phyloP scores from a whole-genome alignment of 192 early-diverging fungal genomes.

The Coemansia sp. region DNA sequence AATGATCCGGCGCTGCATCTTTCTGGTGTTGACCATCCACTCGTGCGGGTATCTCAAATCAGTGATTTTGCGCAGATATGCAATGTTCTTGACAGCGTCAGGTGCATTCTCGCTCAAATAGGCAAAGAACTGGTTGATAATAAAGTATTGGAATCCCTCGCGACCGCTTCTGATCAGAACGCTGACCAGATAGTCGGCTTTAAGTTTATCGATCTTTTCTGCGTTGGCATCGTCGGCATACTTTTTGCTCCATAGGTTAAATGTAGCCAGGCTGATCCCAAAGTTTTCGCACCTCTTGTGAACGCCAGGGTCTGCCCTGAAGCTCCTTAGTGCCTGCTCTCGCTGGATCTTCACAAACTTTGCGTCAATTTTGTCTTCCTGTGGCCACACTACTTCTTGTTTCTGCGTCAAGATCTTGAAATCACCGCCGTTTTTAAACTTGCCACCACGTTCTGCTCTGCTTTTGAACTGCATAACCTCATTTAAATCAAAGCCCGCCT shows the following conservation, averaged over 20 bases:
- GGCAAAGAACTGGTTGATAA: slow-evolving; percentile 47
- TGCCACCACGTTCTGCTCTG: background rate
- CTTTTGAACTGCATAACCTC: background rate
- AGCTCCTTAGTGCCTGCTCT: slow-evolving; percentile 16
- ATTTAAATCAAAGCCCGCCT: background rate
- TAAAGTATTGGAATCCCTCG: slow-evolving; percentile 21
- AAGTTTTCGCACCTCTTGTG: slow-evolving; percentile 39
- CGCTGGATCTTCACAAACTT: slow-evolving; percentile 24
- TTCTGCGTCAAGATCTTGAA: background rate
- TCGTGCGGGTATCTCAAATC: slow-evolving; percentile 81
- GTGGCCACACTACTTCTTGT: slow-evolving; percentile 9
- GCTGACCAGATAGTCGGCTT: slow-evolving; percentile 21
- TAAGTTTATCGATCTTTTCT: slow-evolving; percentile 29
- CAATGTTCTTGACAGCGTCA: slow-evolving; percentile 45
- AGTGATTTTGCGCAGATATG: slow-evolving; percentile 61
- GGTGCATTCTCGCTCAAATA: slow-evolving; percentile 55
- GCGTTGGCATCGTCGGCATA: slow-evolving; percentile 17
- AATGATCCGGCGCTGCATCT: slow-evolving; percentile 77
- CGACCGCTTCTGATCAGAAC: slow-evolving; percentile 25
- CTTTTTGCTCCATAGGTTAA: slow-evolving; percentile 33
- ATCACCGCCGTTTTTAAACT: background rate
- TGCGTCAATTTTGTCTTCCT: slow-evolving; percentile 37
- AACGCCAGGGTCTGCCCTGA: slow-evolving; percentile 6
- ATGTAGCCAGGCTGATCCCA: slow-evolving; percentile 31
- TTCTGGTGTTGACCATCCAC: slow-evolving; percentile 74